Conservation (phyloP, 2,329 filamentous ascomycete species). For the Penicillium thymicola region DNA sequence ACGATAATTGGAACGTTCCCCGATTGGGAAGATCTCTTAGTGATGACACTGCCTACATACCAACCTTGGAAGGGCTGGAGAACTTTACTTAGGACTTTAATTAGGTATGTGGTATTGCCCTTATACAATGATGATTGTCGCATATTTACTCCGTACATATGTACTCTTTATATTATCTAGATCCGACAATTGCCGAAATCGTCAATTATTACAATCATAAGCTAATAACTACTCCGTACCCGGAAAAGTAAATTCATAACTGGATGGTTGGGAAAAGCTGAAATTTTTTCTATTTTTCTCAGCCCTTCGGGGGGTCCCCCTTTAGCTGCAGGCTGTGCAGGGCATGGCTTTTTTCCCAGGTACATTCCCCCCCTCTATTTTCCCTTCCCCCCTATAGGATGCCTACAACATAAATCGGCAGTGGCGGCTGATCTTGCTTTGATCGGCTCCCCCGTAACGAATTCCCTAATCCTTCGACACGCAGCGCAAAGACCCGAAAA, state of each 20-base stretch:
- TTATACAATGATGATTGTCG: constrained; percentile 4
- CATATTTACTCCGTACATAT: neutral
- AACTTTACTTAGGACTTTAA: neutral
- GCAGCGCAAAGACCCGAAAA: constrained; percentile 1
- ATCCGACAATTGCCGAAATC: neutral
- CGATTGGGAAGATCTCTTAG: constrained; percentile 1
- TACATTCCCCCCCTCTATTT: constrained; percentile 9
- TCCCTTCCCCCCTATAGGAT: constrained; percentile 6
- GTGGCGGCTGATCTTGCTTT: constrained; percentile 22
- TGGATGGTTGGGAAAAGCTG: neutral
- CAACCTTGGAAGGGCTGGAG: neutral
- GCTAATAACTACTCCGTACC: no score
- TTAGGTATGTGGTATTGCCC: neutral
- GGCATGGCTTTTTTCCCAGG: constrained; percentile 9
- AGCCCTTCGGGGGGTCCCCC: constrained; percentile 4
- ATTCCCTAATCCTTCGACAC: constrained; percentile 16
- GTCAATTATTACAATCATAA: no score
- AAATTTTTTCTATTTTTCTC: neutral
- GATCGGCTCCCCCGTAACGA: constrained; percentile 14
- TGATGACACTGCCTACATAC: neutral
- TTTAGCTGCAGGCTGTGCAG: constrained; percentile 13
- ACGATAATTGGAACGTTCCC: constrained; percentile 10
- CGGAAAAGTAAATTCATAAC: neutral
- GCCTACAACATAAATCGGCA: constrained; percentile 10
- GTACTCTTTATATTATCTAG: neutral